These are phyloP conservation scores for Seiridium unicorne DNA, from an alignment of 2,329 filamentous ascomycete species.

Conservation along the genomic window DNA sequence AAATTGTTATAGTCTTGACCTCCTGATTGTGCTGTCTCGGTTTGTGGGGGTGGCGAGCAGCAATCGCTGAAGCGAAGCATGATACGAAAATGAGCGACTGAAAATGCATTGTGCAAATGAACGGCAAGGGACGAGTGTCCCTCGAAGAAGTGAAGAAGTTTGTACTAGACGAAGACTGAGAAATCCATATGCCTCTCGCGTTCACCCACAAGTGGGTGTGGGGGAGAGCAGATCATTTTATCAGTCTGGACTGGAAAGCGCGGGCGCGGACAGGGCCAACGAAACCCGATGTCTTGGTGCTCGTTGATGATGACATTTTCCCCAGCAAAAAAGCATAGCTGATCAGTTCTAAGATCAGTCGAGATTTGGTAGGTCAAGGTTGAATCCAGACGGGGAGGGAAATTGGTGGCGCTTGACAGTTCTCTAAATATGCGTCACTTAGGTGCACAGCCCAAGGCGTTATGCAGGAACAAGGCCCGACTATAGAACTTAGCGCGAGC, in stretches of 20 bases:
- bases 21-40: too few relatives aligned
- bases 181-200: background rate
- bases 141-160: background rate
- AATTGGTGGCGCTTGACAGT: background rate
- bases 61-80: slow-evolving; percentile 6
- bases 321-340: background rate
- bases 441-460: background rate
- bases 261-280: background rate
- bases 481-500: background rate
- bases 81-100: slow-evolving; percentile 10
- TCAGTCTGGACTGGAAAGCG: background rate
- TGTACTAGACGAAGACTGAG: background rate
- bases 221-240: background rate
- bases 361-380: background rate
- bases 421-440: background rate
- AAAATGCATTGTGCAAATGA: slow-evolving; percentile 9
- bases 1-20: too few relatives aligned
- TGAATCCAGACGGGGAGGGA: background rate
- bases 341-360: too few relatives aligned
- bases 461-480: background rate
- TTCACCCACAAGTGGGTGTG: background rate
- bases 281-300: background rate
- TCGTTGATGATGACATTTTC: background rate
- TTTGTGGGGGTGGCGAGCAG: background rate
- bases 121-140: slow-evolving; percentile 4